Evolutionary conservation across 768 basidiomycete genomes (phyloP), one percentile per base, ranked within the genome.

Genomic region (Lentinula boryana): DNA sequence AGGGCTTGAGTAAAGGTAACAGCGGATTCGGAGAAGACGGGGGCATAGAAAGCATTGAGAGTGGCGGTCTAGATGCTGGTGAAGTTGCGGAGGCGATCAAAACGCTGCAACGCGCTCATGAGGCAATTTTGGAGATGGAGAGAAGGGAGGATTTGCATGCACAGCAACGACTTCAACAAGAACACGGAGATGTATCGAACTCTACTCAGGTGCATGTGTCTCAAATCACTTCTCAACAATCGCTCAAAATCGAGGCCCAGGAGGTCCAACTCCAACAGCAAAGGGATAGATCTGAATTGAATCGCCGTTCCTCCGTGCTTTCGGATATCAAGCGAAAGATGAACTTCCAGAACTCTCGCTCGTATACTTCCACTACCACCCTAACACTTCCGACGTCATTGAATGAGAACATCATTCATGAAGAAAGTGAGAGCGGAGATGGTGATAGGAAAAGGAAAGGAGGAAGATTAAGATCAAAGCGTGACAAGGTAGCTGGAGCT

Each of bases 11-110:
- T 8, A 48, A 18, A 48, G 21, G 8, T 18, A 48, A 23, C 6
- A 67, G 70, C 48, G 80, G 36, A 16, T 18, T 27, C 3, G 55
- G 36, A 13, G 55, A 27, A 12, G 55, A 56, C 62, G 80, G 87
- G 48, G 78, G 78, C 4, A n/a, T 27, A 23, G 40, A 38, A 21
- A 44, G 36, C 9, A 6, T 16, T 16, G 40, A 36, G 33, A 16
- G 31, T 35, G 53, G 51, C 6, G 18, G 55, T 4, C 13, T 56
- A 40, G 55, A 56, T 23, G 55, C 84, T 50, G 81, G 83, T 49
- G 87, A 90, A 69, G 86, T 90, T 80, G 86, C 87, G 1, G 91
- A 93, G 70, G 89, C 89, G 12, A 84, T 91, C 69, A 90, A 89
- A 74, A 86, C 90, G 4, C 76, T 93, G 16, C 89, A 90, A 72